These are phyloP conservation scores for Coemansia sp. DNA, from an alignment of 192 early-diverging fungal species.

Conservation along the genomic window DNA sequence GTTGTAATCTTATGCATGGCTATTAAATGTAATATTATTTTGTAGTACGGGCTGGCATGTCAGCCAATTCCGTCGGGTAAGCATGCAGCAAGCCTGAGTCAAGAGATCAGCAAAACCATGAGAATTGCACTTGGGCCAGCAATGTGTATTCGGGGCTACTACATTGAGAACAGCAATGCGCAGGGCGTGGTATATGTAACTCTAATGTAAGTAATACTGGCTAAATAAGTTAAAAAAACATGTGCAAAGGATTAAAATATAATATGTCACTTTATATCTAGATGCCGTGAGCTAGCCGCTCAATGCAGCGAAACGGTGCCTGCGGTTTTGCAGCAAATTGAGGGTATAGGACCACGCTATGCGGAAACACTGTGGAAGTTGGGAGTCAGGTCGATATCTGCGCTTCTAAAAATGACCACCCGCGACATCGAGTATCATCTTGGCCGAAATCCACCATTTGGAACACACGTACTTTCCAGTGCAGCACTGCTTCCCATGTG, in stretches of 20 bases:
- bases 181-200: slow-evolving; percentile 12
- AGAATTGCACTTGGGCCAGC: slow-evolving; percentile 17
- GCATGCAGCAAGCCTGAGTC: slow-evolving; percentile 18
- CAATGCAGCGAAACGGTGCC: slow-evolving; percentile 51
- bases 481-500: slow-evolving; percentile 10
- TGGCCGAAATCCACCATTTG: slow-evolving; percentile 59
- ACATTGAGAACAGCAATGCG: slow-evolving; percentile 5
- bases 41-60: slow-evolving; percentile 33
- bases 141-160: slow-evolving; percentile 30
- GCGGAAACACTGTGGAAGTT: slow-evolving; percentile 49
- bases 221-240: neutral
- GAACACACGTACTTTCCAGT: slow-evolving; percentile 50
- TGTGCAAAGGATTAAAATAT: neutral
- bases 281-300: slow-evolving; percentile 41
- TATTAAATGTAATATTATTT: neutral
- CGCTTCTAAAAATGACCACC: slow-evolving; percentile 31
- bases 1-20: neutral
- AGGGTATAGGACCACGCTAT: slow-evolving; percentile 56
- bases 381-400: slow-evolving; percentile 46
- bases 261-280: slow-evolving; percentile 8
- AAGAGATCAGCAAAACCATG: slow-evolving; percentile 27
- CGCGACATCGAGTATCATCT: slow-evolving; percentile 56
- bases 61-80: slow-evolving; percentile 21
- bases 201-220: slow-evolving; percentile 24
- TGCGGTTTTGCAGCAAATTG: slow-evolving; percentile 57